Evolutionary conservation across 2,329 filamentous ascomycete genomes (phyloP).

Genomic region (Botryotinia convoluta): DNA sequence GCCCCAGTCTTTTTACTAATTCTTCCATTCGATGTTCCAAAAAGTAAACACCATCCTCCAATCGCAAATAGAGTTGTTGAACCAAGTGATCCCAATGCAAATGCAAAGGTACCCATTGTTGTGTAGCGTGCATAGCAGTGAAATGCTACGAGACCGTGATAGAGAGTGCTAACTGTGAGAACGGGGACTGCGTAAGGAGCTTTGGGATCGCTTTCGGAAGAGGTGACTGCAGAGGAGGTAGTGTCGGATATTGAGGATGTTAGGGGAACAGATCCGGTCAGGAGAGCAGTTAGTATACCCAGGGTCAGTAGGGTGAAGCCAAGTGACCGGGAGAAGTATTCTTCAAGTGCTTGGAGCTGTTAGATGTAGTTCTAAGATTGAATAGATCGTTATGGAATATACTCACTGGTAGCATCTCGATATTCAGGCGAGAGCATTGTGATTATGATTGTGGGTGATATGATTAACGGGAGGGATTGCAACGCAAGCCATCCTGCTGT

Average conservation of each 20-base stretch:
- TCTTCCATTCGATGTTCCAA: slow-evolving; percentile 50
- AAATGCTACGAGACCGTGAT: slow-evolving; percentile 55
- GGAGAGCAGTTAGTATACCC: slow-evolving; percentile 54
- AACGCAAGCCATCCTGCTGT: slow-evolving; percentile 50
- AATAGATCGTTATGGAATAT: neutral
- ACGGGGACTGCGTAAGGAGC: slow-evolving; percentile 58
- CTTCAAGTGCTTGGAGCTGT: slow-evolving; percentile 51
- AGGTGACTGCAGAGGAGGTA: slow-evolving; percentile 40
- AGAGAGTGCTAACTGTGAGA: slow-evolving; percentile 55
- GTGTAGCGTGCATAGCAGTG: slow-evolving; percentile 60
- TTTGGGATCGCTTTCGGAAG: slow-evolving; percentile 47
- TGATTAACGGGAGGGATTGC: slow-evolving; percentile 51
- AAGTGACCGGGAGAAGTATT: slow-evolving; percentile 60
- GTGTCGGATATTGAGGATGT: slow-evolving; percentile 42
- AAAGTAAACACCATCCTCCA: slow-evolving; percentile 56
- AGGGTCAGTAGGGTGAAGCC: slow-evolving; percentile 58
- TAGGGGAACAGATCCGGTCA: slow-evolving; percentile 63
- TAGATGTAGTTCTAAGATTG: slow-evolving; percentile 17
- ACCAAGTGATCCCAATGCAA: slow-evolving; percentile 51
- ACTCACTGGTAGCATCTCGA: slow-evolving; percentile 52
- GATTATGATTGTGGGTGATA: slow-evolving; percentile 59
- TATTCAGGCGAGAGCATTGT: slow-evolving; percentile 57
- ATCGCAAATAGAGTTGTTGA: slow-evolving; percentile 51
- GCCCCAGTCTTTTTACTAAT: slow-evolving; percentile 63
- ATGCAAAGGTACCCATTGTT: slow-evolving; percentile 48